phyloP scores from a whole-genome alignment of 2,329 filamentous ascomycete genomes.

The Diaporthe humulicola region DNA sequence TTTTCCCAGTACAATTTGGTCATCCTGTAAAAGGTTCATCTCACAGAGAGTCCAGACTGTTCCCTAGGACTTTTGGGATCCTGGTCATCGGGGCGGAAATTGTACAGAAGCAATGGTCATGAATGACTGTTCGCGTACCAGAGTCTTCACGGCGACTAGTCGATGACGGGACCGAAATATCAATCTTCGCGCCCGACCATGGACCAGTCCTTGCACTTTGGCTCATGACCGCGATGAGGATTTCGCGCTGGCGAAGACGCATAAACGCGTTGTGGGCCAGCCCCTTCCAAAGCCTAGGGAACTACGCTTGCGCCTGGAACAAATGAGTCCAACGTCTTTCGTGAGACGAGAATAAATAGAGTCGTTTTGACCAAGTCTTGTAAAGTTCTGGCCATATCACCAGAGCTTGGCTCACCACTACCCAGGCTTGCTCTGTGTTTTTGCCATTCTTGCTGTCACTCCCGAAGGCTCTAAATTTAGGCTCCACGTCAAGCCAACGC shows the following conservation, averaged over 20 bases:
- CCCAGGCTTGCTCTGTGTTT: background rate
- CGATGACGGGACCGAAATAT: background rate
- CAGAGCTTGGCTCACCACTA: background rate
- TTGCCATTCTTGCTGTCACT: background rate
- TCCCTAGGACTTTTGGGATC: background rate
- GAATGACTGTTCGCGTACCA: background rate
- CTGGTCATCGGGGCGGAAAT: too few species aligned
- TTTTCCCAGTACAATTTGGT: background rate
- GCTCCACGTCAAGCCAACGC: background rate
- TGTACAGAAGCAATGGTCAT: background rate
- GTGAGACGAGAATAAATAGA: constrained; percentile 7
- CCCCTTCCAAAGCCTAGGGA: background rate
- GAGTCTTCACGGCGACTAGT: background rate
- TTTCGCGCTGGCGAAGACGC: background rate
- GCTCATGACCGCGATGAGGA: background rate
- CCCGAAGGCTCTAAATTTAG: constrained; percentile 6
- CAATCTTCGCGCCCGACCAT: background rate
- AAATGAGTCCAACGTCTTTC: background rate
- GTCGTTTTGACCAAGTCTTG: background rate
- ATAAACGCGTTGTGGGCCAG: background rate
- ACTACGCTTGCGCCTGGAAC: background rate
- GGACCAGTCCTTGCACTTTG: background rate
- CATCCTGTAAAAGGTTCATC: background rate
- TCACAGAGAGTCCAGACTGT: background rate
- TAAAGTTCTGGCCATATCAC: background rate